Evolutionary conservation across 257 asterid genomes (phyloP).

Genomic region (Jaltomata sinuosa): DNA sequence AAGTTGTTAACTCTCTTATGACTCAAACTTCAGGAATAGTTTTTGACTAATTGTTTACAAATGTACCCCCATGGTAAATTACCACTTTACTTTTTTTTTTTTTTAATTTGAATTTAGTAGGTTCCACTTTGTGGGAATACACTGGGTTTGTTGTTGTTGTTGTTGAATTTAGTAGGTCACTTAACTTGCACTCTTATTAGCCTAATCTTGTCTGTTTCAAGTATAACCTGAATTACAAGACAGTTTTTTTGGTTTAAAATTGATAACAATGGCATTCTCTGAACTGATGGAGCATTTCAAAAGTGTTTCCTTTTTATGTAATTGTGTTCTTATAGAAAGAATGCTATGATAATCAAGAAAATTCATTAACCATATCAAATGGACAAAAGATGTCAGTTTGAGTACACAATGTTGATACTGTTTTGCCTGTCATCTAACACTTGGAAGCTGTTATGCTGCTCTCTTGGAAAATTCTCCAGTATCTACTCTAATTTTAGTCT

Average conservation of each 20-base stretch:
- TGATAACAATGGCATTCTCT: background rate
- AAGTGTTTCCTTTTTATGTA: background rate
- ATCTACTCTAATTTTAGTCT: background rate
- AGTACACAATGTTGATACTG: background rate
- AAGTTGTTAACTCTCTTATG: background rate
- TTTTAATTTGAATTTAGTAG: background rate
- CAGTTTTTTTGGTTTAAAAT: background rate
- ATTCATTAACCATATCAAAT: background rate
- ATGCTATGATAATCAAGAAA: background rate
- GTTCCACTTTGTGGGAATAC: too few relatives aligned
- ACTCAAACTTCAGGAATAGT: background rate
- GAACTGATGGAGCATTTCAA: background rate
- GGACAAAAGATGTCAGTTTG: background rate
- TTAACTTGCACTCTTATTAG: background rate
- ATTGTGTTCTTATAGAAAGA: background rate
- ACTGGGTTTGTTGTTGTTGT: too few relatives aligned
- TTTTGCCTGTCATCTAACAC: background rate
- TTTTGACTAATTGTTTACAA: background rate
- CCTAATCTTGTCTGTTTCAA: background rate
- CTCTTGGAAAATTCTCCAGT: background rate
- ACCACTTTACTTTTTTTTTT: background rate
- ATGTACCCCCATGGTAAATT: background rate
- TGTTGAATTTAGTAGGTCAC: background rate
- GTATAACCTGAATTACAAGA: background rate
- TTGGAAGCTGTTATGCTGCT: background rate